Percentiles rank a stretch among this genome's conserved stretches.
These are phyloP conservation scores for Rutstroemia sydowiana DNA, from an alignment of 2,329 filamentous ascomycete genomes.

Conservation along the genomic window DNA sequence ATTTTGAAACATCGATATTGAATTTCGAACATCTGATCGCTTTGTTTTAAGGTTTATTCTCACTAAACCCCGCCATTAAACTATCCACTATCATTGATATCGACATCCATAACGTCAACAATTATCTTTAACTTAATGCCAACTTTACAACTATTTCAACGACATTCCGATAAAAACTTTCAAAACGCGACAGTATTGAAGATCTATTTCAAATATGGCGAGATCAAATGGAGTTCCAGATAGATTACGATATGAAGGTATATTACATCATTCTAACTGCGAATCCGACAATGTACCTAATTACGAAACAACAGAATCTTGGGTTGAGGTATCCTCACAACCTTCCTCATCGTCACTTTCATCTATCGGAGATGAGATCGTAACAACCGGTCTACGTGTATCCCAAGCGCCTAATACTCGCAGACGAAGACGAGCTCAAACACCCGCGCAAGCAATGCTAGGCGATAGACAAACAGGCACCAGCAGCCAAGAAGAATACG, in stretches of 20 bases:
- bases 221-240: constrained; percentile 16
- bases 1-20: background rate
- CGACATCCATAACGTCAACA: background rate
- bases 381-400: constrained; percentile 79
- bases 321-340: constrained; percentile 89
- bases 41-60: background rate
- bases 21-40: constrained; percentile 7
- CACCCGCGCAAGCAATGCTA: constrained; percentile 22
- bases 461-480: constrained; percentile 37
- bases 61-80: background rate
- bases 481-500: constrained; percentile 90
- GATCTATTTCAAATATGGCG: constrained; percentile 8
- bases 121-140: constrained; percentile 10
- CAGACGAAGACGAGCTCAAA: constrained; percentile 43
- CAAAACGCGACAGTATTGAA: constrained; percentile 4
- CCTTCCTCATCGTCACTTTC: constrained; percentile 91
- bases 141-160: constrained; percentile 7
- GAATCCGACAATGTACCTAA: background rate
- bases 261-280: background rate
- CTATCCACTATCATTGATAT: background rate
- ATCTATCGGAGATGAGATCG: constrained; percentile 78
- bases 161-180: constrained; percentile 1
- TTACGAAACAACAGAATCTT: constrained; percentile 62
- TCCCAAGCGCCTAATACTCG: constrained; percentile 55
- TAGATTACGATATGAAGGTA: constrained; percentile 26